Conservation (phyloP, 257 asterid genomes). For the Solanum clarkiae region DNA sequence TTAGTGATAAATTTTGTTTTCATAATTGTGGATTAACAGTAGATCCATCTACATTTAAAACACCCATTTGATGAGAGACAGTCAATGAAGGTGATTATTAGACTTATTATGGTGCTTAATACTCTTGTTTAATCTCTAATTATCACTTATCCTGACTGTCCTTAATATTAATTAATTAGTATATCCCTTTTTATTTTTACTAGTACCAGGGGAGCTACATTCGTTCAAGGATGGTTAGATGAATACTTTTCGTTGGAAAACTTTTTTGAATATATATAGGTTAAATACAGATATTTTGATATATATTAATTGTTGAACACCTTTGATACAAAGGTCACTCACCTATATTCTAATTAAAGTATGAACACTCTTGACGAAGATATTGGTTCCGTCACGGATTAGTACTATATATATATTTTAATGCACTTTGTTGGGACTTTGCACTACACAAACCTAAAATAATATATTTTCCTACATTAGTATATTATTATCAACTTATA, state of each 20-base stretch:
- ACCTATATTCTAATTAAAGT: no score
- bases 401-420: not conserved
- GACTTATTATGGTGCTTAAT: not conserved
- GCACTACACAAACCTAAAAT: not conserved
- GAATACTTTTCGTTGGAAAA: no score
- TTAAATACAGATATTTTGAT: no score
- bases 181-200: not conserved
- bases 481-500: not conserved
- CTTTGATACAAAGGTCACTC: no score
- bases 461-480: not conserved
- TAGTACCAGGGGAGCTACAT: not conserved
- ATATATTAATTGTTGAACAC: no score
- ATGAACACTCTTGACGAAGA: no score
- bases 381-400: no score
- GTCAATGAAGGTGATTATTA: not conserved
- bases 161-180: not conserved
- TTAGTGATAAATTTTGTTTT: not conserved
- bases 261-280: no score
- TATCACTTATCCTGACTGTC: slow-evolving; percentile 10
- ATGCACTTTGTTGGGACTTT: not conserved
- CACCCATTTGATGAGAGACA: not conserved
- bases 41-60: not conserved
- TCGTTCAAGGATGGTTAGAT: no score
- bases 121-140: not conserved
- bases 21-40: not conserved